Conservation (phyloP, 768 basidiomycete species). For the Mycena rebaudengoi region DNA sequence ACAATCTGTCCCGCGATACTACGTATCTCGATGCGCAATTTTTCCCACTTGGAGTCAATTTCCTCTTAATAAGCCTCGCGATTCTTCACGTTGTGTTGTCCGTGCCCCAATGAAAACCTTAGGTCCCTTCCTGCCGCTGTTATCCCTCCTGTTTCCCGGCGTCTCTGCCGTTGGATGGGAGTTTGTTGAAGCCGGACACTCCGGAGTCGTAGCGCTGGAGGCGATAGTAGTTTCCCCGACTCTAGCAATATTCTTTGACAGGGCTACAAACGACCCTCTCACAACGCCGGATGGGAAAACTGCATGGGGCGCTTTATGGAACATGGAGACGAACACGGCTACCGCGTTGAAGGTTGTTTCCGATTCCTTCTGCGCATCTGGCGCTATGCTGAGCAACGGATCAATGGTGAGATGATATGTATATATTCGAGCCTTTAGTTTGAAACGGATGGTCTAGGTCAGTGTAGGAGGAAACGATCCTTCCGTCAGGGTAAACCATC, state of each 20-base stretch:
- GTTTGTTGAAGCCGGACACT: too few relatives aligned
- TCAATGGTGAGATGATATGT: conserved; percentile 53
- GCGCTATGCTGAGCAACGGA: conserved; percentile 61
- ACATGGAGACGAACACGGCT: conserved; percentile 53
- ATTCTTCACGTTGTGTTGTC: too few relatives aligned
- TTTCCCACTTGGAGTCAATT: too few relatives aligned
- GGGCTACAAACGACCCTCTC: conserved; percentile 59
- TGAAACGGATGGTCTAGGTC: conserved; percentile 15
- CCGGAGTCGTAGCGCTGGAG: conserved; percentile 26
- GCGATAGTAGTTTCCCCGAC: conserved; percentile 33
- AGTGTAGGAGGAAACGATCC: conserved; percentile 62
- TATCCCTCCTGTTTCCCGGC: too few relatives aligned
- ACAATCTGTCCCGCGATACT: too few relatives aligned
- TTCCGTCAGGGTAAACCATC: too few relatives aligned
- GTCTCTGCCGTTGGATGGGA: too few relatives aligned
- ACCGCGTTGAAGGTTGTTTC: conserved; percentile 63
- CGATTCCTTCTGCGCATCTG: conserved; percentile 69
- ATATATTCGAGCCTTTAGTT: neutral
- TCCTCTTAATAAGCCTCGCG: too few relatives aligned
- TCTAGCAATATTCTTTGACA: conserved; percentile 56
- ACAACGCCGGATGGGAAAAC: conserved; percentile 53
- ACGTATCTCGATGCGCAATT: too few relatives aligned
- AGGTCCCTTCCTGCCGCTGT: too few relatives aligned
- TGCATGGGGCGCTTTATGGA: conserved; percentile 61
- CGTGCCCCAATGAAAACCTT: too few relatives aligned